These are phyloP conservation scores for Suhomyces ambrosiae DNA, from an alignment of 1,139 yeast genomes.

Conservation along the genomic window DNA sequence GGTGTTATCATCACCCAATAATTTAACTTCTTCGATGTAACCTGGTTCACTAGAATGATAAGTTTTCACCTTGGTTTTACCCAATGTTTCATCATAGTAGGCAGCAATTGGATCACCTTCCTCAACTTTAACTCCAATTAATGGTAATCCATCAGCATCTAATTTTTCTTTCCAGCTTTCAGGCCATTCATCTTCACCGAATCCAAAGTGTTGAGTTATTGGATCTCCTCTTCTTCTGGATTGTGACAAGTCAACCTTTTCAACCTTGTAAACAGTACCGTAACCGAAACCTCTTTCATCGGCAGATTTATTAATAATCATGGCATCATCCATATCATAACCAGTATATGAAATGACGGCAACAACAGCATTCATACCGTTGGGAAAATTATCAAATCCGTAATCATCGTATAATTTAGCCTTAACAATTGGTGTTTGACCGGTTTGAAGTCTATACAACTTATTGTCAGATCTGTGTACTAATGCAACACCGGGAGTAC, in stretches of 20 bases:
- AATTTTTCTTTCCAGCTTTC: slow-evolving; percentile 83
- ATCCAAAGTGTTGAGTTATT: slow-evolving; percentile 90
- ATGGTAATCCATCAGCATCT: slow-evolving; percentile 92
- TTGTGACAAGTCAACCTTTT: slow-evolving; percentile 78
- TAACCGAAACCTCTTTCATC: slow-evolving; percentile 98
- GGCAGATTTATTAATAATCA: slow-evolving; percentile 95
- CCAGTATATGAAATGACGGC: slow-evolving; percentile 99
- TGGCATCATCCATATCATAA: slow-evolving; percentile 99
- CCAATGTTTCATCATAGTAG: slow-evolving; percentile 85
- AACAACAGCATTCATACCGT: slow-evolving; percentile 97
- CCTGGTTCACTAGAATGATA: slow-evolving; percentile 96
- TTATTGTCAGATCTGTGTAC: slow-evolving; percentile 94
- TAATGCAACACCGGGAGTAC: slow-evolving; percentile 97
- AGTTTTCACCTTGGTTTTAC: slow-evolving; percentile 88
- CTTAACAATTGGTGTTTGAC: slow-evolving; percentile 96
- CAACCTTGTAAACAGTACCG: slow-evolving; percentile 95
- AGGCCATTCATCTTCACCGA: slow-evolving; percentile 93
- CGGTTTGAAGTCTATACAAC: slow-evolving; percentile 86
- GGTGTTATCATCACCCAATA: slow-evolving; percentile 80
- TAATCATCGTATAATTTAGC: slow-evolving; percentile 93
- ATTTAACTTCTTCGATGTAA: slow-evolving; percentile 90
- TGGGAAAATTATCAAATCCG: slow-evolving; percentile 98
- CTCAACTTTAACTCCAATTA: slow-evolving; percentile 81
- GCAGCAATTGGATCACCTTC: slow-evolving; percentile 98
- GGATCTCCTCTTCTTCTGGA: slow-evolving; percentile 92